Evolutionary conservation across 1,284 basidiomycete genomes (phyloP).

Genomic region (Leccinum griseonigrum): DNA sequence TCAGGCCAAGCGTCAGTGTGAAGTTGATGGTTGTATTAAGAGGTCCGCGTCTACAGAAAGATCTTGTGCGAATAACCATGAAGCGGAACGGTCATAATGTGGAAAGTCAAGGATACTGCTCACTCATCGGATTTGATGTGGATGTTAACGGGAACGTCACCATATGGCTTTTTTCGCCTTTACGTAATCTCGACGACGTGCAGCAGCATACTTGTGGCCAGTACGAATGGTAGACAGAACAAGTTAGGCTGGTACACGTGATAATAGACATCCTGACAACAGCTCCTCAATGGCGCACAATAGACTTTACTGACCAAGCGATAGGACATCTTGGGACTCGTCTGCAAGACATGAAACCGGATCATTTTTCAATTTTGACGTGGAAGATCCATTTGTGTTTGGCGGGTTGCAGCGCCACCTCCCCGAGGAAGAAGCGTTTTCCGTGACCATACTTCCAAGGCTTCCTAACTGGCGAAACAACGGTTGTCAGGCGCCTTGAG

Average conservation of each 20-base stretch:
- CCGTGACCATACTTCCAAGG: slow-evolving; percentile 29
- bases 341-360: background rate
- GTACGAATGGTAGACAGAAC: slow-evolving; percentile 58
- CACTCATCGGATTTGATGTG: no score
- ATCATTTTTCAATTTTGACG: slow-evolving; percentile 13
- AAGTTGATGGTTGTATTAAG: background rate
- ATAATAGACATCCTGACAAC: slow-evolving; percentile 4
- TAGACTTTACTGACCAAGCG: background rate
- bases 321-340: background rate
- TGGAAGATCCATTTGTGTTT: slow-evolving; percentile 28
- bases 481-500: background rate
- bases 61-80: background rate
- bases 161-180: no score
- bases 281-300: background rate
- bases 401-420: slow-evolving; percentile 16
- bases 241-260: slow-evolving; percentile 27
- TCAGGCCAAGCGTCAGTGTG: background rate
- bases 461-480: slow-evolving; percentile 20
- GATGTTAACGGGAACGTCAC: no score
- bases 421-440: slow-evolving; percentile 26
- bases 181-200: no score
- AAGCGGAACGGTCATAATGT: no score
- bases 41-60: background rate
- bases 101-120: no score
- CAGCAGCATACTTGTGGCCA: no score